phyloP scores from a whole-genome alignment of 768 basidiomycete species.

The Suillus hirtellus region DNA sequence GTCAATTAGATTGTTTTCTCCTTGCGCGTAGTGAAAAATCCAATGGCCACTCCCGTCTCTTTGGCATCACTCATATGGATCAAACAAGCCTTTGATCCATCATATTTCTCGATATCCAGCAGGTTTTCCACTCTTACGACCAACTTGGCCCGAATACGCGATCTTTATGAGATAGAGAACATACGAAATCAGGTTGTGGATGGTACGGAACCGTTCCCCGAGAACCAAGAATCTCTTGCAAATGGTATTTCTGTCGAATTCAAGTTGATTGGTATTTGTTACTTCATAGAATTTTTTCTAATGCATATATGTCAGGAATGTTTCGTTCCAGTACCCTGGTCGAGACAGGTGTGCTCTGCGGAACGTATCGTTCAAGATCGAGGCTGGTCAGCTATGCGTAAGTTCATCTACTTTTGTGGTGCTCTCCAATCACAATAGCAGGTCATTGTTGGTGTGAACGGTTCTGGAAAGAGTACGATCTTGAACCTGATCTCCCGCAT shows the following conservation, averaged over 20 bases:
- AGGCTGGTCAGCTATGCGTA: conserved; percentile 73
- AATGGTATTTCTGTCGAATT: conserved; percentile 61
- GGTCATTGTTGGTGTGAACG: conserved; percentile 79
- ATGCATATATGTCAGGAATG: conserved; percentile 44
- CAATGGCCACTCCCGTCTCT: conserved; percentile 60
- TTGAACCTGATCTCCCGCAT: conserved; percentile 71
- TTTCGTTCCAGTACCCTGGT: conserved; percentile 70
- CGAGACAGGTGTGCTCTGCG: conserved; percentile 51
- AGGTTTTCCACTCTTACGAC: conserved; percentile 55
- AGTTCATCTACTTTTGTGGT: conserved; percentile 22
- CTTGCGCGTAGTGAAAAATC: conserved; percentile 19
- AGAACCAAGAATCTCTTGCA: conserved; percentile 42
- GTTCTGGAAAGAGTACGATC: conserved; percentile 80
- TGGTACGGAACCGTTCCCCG: conserved; percentile 50
- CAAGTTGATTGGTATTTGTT: conserved; percentile 32
- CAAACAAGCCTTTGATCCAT: conserved; percentile 51
- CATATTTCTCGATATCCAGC: conserved; percentile 51
- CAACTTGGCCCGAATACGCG: conserved; percentile 51
- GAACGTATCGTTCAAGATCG: conserved; percentile 68
- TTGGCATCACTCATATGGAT: conserved; percentile 64
- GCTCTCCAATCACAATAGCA: conserved; percentile 22
- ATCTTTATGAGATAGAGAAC: conserved; percentile 59
- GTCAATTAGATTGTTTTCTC: background rate
- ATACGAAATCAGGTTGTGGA: conserved; percentile 62
- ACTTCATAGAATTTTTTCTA: conserved; percentile 13